These are phyloP conservation scores for Botryotinia calthae DNA, from an alignment of 2,329 filamentous ascomycete genomes.

Conservation along the genomic window DNA sequence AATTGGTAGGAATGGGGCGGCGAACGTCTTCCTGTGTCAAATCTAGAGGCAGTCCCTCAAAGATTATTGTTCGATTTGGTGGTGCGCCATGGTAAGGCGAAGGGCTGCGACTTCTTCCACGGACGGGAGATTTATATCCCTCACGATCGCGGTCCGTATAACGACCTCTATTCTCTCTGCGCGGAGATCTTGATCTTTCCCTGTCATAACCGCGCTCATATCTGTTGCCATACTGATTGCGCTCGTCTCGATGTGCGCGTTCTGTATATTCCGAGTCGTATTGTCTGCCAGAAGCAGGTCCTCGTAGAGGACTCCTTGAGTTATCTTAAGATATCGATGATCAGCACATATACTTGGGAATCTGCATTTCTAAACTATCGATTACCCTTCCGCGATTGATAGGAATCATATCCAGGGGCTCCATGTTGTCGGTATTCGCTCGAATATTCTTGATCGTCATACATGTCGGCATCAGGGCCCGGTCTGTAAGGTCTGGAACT, in stretches of 20 bases:
- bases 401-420: conserved; percentile 33
- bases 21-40: conserved; percentile 53
- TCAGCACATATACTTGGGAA: conserved; percentile 37
- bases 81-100: conserved; percentile 38
- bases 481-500: conserved; percentile 18
- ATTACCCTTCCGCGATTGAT: conserved; percentile 40
- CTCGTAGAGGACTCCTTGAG: conserved; percentile 35
- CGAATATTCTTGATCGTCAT: conserved; percentile 42
- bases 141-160: conserved; percentile 40
- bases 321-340: conserved; percentile 39
- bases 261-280: conserved; percentile 27
- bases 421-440: conserved; percentile 29
- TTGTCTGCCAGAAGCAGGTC: conserved; percentile 27
- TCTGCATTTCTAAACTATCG: conserved; percentile 35
- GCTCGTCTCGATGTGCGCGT: conserved; percentile 35
- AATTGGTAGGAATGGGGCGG: conserved; percentile 40
- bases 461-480: conserved; percentile 42
- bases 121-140: conserved; percentile 36
- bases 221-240: conserved; percentile 35
- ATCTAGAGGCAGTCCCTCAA: conserved; percentile 52
- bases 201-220: conserved; percentile 42
- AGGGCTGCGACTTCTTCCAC: conserved; percentile 35
- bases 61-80: conserved; percentile 52
- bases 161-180: conserved; percentile 35
- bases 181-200: conserved; percentile 41